These are phyloP conservation scores for Mallotus repandus DNA, from an alignment of 441 rosid genomes.

Conservation along the genomic window DNA sequence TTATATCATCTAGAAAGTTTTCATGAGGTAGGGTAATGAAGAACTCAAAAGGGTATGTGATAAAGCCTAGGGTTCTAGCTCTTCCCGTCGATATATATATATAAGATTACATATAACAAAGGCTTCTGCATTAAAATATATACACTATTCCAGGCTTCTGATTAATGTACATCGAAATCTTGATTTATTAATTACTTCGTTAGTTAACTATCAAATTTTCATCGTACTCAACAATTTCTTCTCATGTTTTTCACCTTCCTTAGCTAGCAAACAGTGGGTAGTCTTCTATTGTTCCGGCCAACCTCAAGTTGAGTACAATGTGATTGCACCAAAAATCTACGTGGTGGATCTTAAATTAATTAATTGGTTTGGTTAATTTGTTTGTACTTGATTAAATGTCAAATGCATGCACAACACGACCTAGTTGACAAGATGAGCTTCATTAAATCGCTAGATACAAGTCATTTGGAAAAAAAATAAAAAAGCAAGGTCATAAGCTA, in stretches of 20 bases:
- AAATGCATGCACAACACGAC: too few relatives aligned
- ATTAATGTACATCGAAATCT: neutral
- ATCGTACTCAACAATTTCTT: neutral
- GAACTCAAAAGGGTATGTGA: neutral
- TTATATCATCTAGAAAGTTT: neutral
- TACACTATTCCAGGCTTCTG: neutral
- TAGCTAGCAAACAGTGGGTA: neutral
- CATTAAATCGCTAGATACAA: too few relatives aligned
- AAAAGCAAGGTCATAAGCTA: too few relatives aligned
- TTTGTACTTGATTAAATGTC: too few relatives aligned
- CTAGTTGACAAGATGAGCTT: too few relatives aligned
- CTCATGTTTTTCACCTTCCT: neutral
- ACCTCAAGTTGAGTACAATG: too few relatives aligned
- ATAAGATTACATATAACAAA: neutral
- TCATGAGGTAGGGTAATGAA: neutral
- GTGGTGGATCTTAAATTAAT: neutral
- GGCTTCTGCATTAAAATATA: neutral
- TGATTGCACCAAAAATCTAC: too few relatives aligned
- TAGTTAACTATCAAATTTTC: neutral
- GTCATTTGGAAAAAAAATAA: too few relatives aligned
- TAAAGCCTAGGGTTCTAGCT: conserved; percentile 9
- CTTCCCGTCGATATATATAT: neutral
- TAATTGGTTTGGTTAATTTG: neutral
- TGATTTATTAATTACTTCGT: neutral
- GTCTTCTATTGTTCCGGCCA: neutral